These are phyloP conservation scores for Carex cristatella DNA, from an alignment of 176 grass and related monocot species.

Conservation along the genomic window DNA sequence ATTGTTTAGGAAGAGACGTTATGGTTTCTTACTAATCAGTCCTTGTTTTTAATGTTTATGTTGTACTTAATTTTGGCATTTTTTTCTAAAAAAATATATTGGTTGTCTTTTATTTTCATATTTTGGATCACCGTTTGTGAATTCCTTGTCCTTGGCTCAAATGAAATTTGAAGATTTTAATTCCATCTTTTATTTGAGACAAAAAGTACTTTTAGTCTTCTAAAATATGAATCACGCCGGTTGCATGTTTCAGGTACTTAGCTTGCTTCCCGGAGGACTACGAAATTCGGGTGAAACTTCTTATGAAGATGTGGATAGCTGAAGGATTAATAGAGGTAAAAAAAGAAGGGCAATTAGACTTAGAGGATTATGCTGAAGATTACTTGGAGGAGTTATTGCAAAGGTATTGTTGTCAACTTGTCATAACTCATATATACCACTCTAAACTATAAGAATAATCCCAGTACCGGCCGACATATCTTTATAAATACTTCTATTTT, in stretches of 20 bases:
- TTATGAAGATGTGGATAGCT: neutral
- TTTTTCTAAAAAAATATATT: no score
- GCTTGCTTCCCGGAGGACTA: neutral
- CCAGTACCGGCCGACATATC: no score
- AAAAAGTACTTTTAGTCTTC: neutral
- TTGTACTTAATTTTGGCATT: no score
- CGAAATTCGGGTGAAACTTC: neutral
- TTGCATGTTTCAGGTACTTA: neutral
- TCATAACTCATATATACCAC: no score
- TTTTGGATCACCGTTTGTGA: no score
- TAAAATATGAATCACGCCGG: neutral
- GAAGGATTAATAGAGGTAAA: neutral
- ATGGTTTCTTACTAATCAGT: no score
- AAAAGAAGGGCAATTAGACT: neutral
- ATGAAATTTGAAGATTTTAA: neutral
- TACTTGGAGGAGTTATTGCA: neutral
- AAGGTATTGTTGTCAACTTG: neutral
- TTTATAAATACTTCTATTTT: no score
- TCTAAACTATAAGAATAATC: no score
- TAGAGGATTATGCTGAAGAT: neutral
- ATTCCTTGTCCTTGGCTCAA: no score
- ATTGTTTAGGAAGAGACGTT: no score
- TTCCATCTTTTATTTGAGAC: neutral
- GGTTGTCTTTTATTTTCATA: no score
- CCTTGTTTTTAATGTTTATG: no score